Base-by-base conservation (phyloP, 768 basidiomycete genomes). In the Strobilomyces confusus region DNA sequence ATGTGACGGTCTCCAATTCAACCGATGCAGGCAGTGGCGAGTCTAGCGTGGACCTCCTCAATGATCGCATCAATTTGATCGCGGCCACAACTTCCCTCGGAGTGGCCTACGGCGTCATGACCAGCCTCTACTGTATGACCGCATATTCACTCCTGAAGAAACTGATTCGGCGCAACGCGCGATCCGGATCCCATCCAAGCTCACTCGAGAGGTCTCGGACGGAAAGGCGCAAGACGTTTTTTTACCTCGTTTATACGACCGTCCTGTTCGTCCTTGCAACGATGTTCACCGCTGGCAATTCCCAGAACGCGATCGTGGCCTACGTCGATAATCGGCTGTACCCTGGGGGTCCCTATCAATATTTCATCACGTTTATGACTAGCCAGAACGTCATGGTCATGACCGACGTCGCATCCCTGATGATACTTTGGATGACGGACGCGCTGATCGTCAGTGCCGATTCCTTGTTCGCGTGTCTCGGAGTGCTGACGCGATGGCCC, bases 401-500 rank as follows among this genome's bases (percentile, higher is more conserved):
- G 57, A 58, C 49, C 42, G 68, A 63, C 48, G 2, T 68, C 44
- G 13, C 52, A 5, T 49, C 62, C 23, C n/a, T 61, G 22, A 33
- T 70, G 14, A 68, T 67, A 45, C 50, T 69, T 42, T 67, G 66
- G 66, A 57, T 67, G 66, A 63, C 66, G 47, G 68, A 67, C 43
- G 63, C 52, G 5, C 34, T 67, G 30, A 68, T 68, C 12, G 66
- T 69, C 9, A 50, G 66, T 62, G 1, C 40, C 11, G 1, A 20
- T 32, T 55, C 15, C n/a, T 53, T 9, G 12, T 37, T 4, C 32
- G 37, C 7, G 3, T 19, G 32, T 38, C n/a, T n/a, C 7, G 6
- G 8, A 8, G 22, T 20, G 14, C 44, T 68, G 29, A 60, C 33
- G 14, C 29, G 9, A 9, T 2, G 2, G 1, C 29, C 7, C 41